Conservation (phyloP, 2,329 filamentous ascomycete genomes). For the Aspergillus transmontanensis region DNA sequence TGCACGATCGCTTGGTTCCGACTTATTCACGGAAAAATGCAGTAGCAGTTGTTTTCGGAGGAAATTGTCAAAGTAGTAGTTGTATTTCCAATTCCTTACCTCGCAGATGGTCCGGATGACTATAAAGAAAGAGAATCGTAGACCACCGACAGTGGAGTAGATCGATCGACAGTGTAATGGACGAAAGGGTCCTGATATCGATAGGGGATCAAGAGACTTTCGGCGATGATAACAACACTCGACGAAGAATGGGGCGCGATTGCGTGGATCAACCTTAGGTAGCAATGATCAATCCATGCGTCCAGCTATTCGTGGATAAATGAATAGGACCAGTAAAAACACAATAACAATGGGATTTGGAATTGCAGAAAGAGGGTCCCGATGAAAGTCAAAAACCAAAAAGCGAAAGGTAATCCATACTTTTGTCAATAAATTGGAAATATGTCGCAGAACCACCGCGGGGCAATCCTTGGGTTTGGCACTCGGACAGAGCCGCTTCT, state of each 20-base stretch:
- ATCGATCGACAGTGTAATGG: neutral
- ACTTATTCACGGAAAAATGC: neutral
- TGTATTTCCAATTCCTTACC: neutral
- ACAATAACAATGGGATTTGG: neutral
- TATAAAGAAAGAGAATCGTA: neutral
- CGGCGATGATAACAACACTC: neutral
- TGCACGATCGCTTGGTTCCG: neutral
- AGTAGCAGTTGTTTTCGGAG: neutral
- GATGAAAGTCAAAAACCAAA: slow-evolving; percentile 1
- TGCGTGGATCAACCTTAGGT: slow-evolving; percentile 10
- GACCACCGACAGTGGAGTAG: neutral
- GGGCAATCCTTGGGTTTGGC: slow-evolving; percentile 16
- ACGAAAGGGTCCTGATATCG: neutral
- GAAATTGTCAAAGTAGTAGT: neutral
- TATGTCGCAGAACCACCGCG: slow-evolving; percentile 11
- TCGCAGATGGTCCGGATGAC: neutral
- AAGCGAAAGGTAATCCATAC: slow-evolving; percentile 5
- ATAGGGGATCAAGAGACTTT: neutral
- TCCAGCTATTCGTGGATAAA: slow-evolving; percentile 3
- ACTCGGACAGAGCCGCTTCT: slow-evolving; percentile 15
- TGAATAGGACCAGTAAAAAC: neutral
- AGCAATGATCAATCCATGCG: slow-evolving; percentile 1
- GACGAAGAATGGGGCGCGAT: slow-evolving; percentile 6
- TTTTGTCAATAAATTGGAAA: neutral
- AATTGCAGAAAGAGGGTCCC: neutral